phyloP scores from a whole-genome alignment of 495 filamentous ascomycete species.

The Cercophora sp. region DNA sequence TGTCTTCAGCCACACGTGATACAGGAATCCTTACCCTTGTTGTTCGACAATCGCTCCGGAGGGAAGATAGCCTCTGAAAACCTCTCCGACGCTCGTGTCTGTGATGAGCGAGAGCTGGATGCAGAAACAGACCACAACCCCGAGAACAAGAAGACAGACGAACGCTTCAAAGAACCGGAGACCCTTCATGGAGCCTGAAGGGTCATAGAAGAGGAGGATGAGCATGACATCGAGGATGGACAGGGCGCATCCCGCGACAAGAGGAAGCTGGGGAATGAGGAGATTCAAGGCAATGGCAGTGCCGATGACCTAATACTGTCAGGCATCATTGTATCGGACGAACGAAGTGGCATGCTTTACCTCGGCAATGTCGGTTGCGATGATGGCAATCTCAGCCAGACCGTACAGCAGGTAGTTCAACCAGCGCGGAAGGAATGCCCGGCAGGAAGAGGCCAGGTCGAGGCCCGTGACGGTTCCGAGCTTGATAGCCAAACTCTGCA shows the following conservation, averaged over 20 bases:
- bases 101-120: constrained; percentile 79
- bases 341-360: constrained; percentile 13
- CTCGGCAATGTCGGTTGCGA: constrained; percentile 65
- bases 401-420: constrained; percentile 26
- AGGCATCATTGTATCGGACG: no score
- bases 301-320: constrained; percentile 65
- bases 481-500: constrained; percentile 29
- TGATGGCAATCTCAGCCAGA: constrained; percentile 27
- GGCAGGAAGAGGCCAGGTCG: constrained; percentile 25
- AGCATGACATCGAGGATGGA: constrained; percentile 81
- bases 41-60: constrained; percentile 66
- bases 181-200: constrained; percentile 66
- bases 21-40: constrained; percentile 37
- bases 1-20: no score
- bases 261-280: constrained; percentile 67
- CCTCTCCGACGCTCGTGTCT: constrained; percentile 63
- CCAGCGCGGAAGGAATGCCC: constrained; percentile 29
- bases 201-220: constrained; percentile 82
- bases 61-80: constrained; percentile 81
- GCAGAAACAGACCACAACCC: constrained; percentile 86
- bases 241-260: constrained; percentile 83
- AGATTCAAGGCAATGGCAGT: constrained; percentile 89
- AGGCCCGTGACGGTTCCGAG: constrained; percentile 30
- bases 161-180: constrained; percentile 77
- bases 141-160: constrained; percentile 73